Evolutionary conservation across 1,284 basidiomycete species (phyloP).

Genomic region (Leccinum griseonigrum): DNA sequence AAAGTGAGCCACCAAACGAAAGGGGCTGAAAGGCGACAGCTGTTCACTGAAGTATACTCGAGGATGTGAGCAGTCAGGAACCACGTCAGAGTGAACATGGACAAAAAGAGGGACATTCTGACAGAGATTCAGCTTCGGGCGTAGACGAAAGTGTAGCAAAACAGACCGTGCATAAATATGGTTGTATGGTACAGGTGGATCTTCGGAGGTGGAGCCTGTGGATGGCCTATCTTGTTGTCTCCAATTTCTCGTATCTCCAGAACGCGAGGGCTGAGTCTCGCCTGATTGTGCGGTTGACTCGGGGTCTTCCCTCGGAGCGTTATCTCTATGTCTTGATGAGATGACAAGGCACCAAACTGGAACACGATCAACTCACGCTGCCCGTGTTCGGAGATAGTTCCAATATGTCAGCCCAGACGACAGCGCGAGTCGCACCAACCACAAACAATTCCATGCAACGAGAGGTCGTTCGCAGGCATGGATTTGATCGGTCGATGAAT

Average conservation of each 20-base stretch:
- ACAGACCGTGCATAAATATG: constrained; percentile 41
- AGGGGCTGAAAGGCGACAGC: constrained; percentile 67
- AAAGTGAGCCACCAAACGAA: constrained; percentile 83
- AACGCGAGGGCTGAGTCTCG: constrained; percentile 14
- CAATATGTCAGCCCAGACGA: constrained; percentile 55
- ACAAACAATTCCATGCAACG: constrained; percentile 69
- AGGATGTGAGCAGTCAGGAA: constrained; percentile 76
- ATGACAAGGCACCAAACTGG: background rate
- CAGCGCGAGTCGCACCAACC: constrained; percentile 57
- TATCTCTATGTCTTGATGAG: constrained; percentile 26
- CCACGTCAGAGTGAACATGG: constrained; percentile 71
- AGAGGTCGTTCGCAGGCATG: constrained; percentile 63
- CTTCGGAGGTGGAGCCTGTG: constrained; percentile 20
- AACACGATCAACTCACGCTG: constrained; percentile 33
- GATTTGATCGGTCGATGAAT: constrained; percentile 54
- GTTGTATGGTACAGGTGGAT: constrained; percentile 31
- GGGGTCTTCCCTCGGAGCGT: constrained; percentile 25
- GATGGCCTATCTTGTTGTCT: constrained; percentile 26
- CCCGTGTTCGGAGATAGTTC: constrained; percentile 54
- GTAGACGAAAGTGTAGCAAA: background rate
- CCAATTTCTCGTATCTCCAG: constrained; percentile 21
- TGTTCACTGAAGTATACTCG: constrained; percentile 67
- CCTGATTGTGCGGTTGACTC: constrained; percentile 24
- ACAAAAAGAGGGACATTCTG: constrained; percentile 62
- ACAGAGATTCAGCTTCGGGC: background rate